Base-by-base conservation (phyloP, 306 rosid species). In the Prinsepia uniflora region DNA sequence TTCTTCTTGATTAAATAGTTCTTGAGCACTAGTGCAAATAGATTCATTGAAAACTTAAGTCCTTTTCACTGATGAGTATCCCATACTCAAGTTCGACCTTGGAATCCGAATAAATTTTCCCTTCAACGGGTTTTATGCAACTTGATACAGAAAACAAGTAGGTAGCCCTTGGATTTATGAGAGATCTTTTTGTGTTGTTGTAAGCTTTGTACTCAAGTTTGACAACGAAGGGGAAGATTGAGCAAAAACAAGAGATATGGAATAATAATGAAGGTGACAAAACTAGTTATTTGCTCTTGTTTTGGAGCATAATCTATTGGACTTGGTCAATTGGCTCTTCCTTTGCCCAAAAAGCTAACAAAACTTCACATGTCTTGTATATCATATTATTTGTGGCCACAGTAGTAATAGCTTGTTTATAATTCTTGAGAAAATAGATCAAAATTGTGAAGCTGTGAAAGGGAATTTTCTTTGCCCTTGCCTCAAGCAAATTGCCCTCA, bases 331-430 rank as follows among this genome's bases (percentile, higher is more conserved):
- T 13, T 43, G 55, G 10, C 44, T 70, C 56, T 70, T 70, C 53
- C 55, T 24, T 56, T 5, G 56, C 65, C 13, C 30, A 43, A 56
- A 70, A 56, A 44, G 74, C 30, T 70, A 30, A 43, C 65, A 43
- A 56, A 22, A 56, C 12, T 56, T 13, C 65, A 22, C 55, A 70
- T 42, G 43, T 18, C 15, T 36, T 36, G 0, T 22, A 22, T 9
- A 69, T 2, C 40, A 69, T 12, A 40, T 41, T 53, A 53, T 39
- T 18, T 68, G 19, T 19, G 52, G 41, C 24, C 49, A 39, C 20
- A 7, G 40, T 41, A 17, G 36, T 39, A 30, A 30, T 58, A 10
- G 5, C 60, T 10, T 10, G 36, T 55, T 20, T 7, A 19, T 52
- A 10, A 55, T 55, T 55, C 10, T 20, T 20, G 7, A 55, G 39